Conservation (phyloP, 83 land plant species). For the Picea abies region DNA sequence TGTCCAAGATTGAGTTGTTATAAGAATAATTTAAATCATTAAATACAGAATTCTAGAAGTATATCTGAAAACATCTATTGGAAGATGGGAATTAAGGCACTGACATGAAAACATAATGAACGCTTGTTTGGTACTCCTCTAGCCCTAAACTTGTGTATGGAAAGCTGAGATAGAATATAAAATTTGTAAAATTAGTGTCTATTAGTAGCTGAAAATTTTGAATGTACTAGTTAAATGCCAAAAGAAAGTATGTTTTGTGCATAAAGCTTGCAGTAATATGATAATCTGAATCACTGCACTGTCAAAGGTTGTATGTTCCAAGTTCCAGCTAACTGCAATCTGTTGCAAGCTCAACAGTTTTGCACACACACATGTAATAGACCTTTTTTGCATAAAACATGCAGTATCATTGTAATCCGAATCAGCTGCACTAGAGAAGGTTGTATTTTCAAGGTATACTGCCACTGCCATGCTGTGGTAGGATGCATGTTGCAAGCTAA, state of each 20-base stretch:
- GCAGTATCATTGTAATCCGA: too few species aligned
- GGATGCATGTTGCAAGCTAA: too few species aligned
- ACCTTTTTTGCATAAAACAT: too few species aligned
- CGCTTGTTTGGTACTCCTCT: not conserved
- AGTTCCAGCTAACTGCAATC: not conserved
- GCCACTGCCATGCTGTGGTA: too few species aligned
- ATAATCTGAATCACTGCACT: slow-evolving; percentile 10
- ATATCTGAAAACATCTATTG: not conserved
- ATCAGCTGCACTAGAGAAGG: too few species aligned
- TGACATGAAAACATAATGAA: not conserved
- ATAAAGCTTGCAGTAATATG: not conserved
- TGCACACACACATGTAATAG: too few species aligned
- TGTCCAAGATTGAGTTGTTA: not conserved
- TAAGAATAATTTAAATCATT: not conserved
- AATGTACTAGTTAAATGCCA: not conserved
- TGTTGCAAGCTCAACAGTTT: not conserved
- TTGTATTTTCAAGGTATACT: too few species aligned
- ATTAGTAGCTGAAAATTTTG: not conserved
- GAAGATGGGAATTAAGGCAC: not conserved
- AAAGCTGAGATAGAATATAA: not conserved
- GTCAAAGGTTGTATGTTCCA: not conserved
- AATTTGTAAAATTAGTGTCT: not conserved
- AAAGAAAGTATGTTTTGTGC: not conserved
- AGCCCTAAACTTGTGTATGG: not conserved
- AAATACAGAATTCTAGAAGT: not conserved